Evolutionary conservation across 345 rosid genomes (phyloP).

Genomic region (Bruguiera parviflora): DNA sequence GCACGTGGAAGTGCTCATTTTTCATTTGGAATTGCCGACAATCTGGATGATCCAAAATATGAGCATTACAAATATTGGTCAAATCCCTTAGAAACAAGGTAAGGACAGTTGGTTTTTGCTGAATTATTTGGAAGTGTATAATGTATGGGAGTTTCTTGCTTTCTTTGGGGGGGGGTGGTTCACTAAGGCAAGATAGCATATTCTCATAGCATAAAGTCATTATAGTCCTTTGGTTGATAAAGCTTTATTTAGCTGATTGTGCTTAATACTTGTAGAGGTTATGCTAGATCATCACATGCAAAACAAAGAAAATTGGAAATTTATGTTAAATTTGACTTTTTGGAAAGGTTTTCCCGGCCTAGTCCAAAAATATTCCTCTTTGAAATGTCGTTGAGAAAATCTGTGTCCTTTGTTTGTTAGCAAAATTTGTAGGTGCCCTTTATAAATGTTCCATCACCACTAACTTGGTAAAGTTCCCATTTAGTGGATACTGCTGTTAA

Average conservation of each 20-base stretch:
- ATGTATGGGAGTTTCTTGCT: background rate
- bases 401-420: background rate
- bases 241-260: background rate
- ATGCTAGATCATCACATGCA: background rate
- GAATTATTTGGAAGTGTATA: background rate
- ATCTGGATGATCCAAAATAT: constrained; percentile 63
- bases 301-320: background rate
- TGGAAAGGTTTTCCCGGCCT: background rate
- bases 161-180: too few species aligned
- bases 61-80: constrained; percentile 63
- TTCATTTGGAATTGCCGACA: constrained; percentile 66
- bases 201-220: too few species aligned
- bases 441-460: background rate
- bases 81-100: constrained; percentile 69
- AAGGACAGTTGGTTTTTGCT: constrained; percentile 16
- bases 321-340: background rate
- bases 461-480: too few species aligned
- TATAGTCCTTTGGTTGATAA: background rate
- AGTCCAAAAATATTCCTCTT: background rate
- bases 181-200: too few species aligned
- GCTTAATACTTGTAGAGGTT: background rate
- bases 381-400: background rate
- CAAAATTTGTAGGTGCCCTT: background rate
- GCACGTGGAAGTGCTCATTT: constrained; percentile 59
- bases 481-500: background rate